Conservation (phyloP, 2,329 filamentous ascomycete genomes). For the Alternaria ventricosa region DNA sequence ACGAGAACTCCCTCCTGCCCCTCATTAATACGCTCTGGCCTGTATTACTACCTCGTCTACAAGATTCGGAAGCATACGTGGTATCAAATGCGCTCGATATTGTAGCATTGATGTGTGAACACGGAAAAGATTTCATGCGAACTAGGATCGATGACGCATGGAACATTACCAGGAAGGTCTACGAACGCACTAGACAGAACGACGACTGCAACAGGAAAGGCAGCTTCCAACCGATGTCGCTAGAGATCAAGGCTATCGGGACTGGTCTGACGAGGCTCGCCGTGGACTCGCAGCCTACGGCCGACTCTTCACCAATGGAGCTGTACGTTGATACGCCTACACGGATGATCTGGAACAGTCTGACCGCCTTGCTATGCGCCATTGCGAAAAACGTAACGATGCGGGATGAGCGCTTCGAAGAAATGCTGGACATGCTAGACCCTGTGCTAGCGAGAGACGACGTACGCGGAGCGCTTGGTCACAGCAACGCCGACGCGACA, state of each 20-base stretch:
- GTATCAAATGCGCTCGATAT: conserved; percentile 73
- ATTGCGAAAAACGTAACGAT: conserved; percentile 69
- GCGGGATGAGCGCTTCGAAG: conserved; percentile 74
- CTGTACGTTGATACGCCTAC: conserved; percentile 63
- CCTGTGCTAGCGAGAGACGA: conserved; percentile 50
- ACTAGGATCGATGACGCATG: conserved; percentile 78
- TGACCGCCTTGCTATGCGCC: conserved; percentile 64
- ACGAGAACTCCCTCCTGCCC: conserved; percentile 86
- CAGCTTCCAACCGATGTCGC: neutral
- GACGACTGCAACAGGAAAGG: neutral
- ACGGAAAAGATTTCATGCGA: conserved; percentile 81
- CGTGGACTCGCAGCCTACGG: neutral
- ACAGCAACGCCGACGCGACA: conserved; percentile 74
- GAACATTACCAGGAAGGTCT: conserved; percentile 56
- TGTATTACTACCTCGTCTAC: conserved; percentile 71
- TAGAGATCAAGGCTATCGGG: conserved; percentile 5
- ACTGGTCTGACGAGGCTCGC: conserved; percentile 8
- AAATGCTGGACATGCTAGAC: conserved; percentile 68
- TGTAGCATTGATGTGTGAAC: conserved; percentile 70
- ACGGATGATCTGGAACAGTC: conserved; percentile 69
- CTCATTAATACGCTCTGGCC: conserved; percentile 93
- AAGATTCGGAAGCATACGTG: conserved; percentile 72
- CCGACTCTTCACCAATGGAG: conserved; percentile 16
- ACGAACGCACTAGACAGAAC: conserved; percentile 27
- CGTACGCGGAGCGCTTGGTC: conserved; percentile 65